Evolutionary conservation across 176 grass and related monocot species (phyloP), one percentile per base, ranked within the genome.

Genomic region (Melocanna baccifera): DNA sequence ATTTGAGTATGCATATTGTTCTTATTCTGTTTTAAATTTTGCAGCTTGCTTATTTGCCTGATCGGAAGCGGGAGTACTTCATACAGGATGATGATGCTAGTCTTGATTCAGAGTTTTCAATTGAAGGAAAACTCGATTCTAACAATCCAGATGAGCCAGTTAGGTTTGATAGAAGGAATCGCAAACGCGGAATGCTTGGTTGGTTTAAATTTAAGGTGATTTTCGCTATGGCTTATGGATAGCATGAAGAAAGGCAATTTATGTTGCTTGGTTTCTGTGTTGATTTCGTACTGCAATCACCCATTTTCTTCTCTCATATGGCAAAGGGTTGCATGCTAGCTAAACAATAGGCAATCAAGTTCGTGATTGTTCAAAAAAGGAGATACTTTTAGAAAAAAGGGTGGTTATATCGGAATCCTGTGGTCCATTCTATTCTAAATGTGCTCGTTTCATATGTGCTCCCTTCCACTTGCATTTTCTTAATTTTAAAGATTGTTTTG

Each of bases 1-100:
- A 71, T 66, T 79, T 41, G 46, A 68, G 50, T 59, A 3, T 69
- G 34, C 19, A 23, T 61, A 43, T 78, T 83, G 7, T 79, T 83
- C 82, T 85, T 70, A 83, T 68, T 79, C 25, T 50, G 20, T 78
- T 87, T 64, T 4, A 48, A 67, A 78, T 59, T 51, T 18, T 92
- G 88, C 91, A 99, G 96, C 93, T 99, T 87, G 96, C 84, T 66
- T 99, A 99, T 88, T 89, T 99, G 79, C 96, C 96, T 69, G 91
- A 99, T 92, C 90, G 91, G 62, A 99, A 89, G 69, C 59, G 93
- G 50, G 96, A 99, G 71, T 89, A 91, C 71, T 69, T 84, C 36
- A 68, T 81, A 83, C 89, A 94, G 84, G 87, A 98, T 78, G 96
- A 95, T 65, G 91, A 83, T 67, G 84, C 61, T 75, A 95, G 89